These are phyloP conservation scores for Fistulifera pelliculosa DNA, from an alignment of 108 stramenopile genomes.

Conservation along the genomic window DNA sequence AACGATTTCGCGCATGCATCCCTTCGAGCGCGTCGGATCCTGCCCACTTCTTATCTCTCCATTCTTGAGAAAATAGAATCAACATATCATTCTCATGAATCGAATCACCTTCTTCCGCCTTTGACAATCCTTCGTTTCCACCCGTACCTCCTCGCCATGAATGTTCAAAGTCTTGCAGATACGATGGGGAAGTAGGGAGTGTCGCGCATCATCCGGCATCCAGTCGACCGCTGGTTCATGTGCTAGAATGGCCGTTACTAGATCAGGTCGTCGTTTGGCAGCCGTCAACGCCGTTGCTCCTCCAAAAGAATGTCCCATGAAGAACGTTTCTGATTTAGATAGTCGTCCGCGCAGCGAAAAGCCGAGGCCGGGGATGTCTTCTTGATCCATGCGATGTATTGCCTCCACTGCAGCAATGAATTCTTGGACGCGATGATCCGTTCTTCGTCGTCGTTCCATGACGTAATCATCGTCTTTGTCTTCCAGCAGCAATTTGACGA, in stretches of 20 bases:
- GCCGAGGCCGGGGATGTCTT: slow-evolving; percentile 21
- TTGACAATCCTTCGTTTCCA: slow-evolving; percentile 6
- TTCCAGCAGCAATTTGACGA: slow-evolving; percentile 6
- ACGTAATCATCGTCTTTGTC: slow-evolving; percentile 11
- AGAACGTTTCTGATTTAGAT: slow-evolving; percentile 19
- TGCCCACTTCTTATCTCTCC: slow-evolving; percentile 31
- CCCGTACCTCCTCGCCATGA: slow-evolving; percentile 18
- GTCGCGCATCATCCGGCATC: slow-evolving; percentile 38
- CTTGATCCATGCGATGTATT: slow-evolving; percentile 18
- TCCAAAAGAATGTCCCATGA: slow-evolving; percentile 65
- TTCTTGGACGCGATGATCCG: slow-evolving; percentile 35
- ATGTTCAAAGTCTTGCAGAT: slow-evolving; percentile 10
- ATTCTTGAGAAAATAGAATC: slow-evolving; percentile 34
- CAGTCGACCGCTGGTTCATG: slow-evolving; percentile 59
- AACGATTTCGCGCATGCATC: slow-evolving; percentile 16
- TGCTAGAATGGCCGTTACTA: slow-evolving; percentile 22
- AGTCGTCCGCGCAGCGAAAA: slow-evolving; percentile 29
- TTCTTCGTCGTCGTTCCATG: slow-evolving; percentile 17
- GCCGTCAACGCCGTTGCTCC: slow-evolving; percentile 45
- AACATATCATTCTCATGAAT: slow-evolving; percentile 28
- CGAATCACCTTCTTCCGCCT: slow-evolving; percentile 5
- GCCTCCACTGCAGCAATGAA: slow-evolving; percentile 25
- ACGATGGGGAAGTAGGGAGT: slow-evolving; percentile 19
- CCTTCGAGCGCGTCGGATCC: slow-evolving; percentile 15
- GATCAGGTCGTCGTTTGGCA: slow-evolving; percentile 25